Base-by-base conservation (phyloP, 257 asterid genomes). In the Lycium barbarum region DNA sequence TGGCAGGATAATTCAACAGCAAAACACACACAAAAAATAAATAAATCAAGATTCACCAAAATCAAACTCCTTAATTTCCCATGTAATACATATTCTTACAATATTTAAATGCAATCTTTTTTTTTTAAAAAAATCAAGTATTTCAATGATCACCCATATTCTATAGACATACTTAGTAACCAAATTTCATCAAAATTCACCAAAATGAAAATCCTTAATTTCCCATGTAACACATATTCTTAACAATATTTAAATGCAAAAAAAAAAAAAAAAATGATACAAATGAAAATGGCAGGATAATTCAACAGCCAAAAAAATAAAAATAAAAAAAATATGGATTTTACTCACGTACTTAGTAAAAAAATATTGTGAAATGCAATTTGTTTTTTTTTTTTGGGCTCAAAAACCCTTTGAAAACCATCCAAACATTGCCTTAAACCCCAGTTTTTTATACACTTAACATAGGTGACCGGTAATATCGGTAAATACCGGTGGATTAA, bases 361-460 rank as follows among this genome's bases (percentile, higher is more conserved):
- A 79, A 65, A 67, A 35, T 43, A 83, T 81, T 87, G 49, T 80
- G 53, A 78, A 51, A 68, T 43, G 66, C 54, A 3, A 6, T 58
- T 65, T 1, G 59, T 45, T 45, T 51, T 78, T 59, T 1, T 70
- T 45, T 45, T 51, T 78, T 59, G 36, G 11, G 51, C 58, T 26
- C 88, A 91, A 93, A 83, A 91, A 87, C 93, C 95, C 97, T 85
- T 84, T 85, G 93, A 90, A 90, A 90, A 88, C 91, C 92, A 89
- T 82, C 36, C 86, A 53, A 36, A 66, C 81, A 84, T 85, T 86
- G 36, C 89, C 95, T 93, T 88, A 93, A 93, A 91, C 97, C 97
- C 93, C 79, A 89, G 86, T 87, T 85, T 91, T 78, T 93, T 91
- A 91, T 91, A 93, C 87, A 90, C 90, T 53, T 87, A 93, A 90